Conservation (phyloP, 495 filamentous ascomycete species). For the Penicillium parvum region DNA sequence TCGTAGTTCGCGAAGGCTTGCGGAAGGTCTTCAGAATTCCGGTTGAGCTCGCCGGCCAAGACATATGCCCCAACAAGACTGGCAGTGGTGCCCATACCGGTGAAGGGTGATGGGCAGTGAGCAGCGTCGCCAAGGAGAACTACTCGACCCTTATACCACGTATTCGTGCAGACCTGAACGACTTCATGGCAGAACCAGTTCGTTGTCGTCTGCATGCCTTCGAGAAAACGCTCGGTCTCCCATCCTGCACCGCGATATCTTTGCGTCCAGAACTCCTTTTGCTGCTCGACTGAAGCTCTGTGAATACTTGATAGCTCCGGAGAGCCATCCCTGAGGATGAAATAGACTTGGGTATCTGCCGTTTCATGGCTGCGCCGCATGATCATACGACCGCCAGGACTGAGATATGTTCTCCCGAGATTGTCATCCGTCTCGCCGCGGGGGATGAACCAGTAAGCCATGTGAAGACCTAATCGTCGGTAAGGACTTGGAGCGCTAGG, state of each 20-base stretch:
- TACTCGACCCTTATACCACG: conserved; percentile 45
- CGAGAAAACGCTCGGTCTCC: conserved; percentile 36
- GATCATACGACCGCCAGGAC: conserved; percentile 22
- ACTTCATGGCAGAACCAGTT: conserved; percentile 48
- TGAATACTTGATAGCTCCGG: conserved; percentile 14
- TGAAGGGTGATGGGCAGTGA: conserved; percentile 45
- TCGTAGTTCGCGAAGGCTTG: conserved; percentile 28
- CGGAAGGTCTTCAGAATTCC: conserved; percentile 12
- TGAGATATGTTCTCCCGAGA: conserved; percentile 12
- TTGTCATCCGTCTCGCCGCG: conserved; percentile 28
- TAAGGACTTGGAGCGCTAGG: conserved; percentile 19
- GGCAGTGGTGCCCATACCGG: conserved; percentile 46
- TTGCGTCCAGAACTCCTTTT: conserved; percentile 24
- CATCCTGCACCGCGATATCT: conserved; percentile 44
- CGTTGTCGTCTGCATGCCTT: conserved; percentile 35
- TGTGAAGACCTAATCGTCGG: conserved; percentile 22
- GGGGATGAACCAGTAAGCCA: conserved; percentile 44
- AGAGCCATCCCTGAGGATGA: conserved; percentile 17
- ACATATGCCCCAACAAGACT: conserved; percentile 49
- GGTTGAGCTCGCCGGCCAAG: conserved; percentile 49
- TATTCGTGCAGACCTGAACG: conserved; percentile 37
- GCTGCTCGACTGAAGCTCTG: conserved; percentile 15
- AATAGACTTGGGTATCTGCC: conserved; percentile 20
- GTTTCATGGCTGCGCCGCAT: conserved; percentile 21
- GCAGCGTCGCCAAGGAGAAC: conserved; percentile 55